Evolutionary conservation across 2,329 filamentous ascomycete species (phyloP), one percentile per base, ranked within the genome.

Genomic region (Helminthosporium solani): DNA sequence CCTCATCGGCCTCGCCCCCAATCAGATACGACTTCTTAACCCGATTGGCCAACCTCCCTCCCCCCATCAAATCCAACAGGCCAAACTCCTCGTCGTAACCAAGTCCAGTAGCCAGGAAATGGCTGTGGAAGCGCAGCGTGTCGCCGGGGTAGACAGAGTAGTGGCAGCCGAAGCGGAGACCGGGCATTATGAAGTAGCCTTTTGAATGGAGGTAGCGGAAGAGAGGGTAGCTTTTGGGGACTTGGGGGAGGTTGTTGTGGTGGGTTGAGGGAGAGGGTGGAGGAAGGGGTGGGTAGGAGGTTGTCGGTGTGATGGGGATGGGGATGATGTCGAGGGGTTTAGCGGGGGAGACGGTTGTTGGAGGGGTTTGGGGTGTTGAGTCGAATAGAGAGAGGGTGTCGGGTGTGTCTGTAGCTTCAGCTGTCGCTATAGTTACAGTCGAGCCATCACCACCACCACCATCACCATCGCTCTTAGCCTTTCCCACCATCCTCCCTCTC

Each of bases 111-210:
- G 86, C 88, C 59, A 96, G 80, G 68, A 96, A 97, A 69, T 99
- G 94, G 36, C 90, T 94, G 70, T 99, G 94, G 68, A 95, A 99
- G 9, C 94, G 85, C 41, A 99, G 77, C 1, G 94, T 90, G 67
- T 99, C 94, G 36, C 94, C 94, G 0, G 94, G 94, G 61, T 99
- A 99, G 4, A 95, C 89, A 57, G 90, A 90, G 71, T 95, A 96
- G 63, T 94, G 84, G 60, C 91, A 95, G 20, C 94, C 94, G 63
- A 99, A 99, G 20, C 94, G 88, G 42, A 99, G 78, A 7, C 94
- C 94, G 1, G 94, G 94, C 44, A 90, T 91, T 63, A 94, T 84
- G 73, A 87, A 97, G 72, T 92, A 96, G 40, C 87, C 88, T 15
- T 80, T 77, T 7, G 79, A 77, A 63, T 96, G 88, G 20, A 99